Evolutionary conservation across 768 basidiomycete species (phyloP).

Genomic region (Psilocybe tampanensis): DNA sequence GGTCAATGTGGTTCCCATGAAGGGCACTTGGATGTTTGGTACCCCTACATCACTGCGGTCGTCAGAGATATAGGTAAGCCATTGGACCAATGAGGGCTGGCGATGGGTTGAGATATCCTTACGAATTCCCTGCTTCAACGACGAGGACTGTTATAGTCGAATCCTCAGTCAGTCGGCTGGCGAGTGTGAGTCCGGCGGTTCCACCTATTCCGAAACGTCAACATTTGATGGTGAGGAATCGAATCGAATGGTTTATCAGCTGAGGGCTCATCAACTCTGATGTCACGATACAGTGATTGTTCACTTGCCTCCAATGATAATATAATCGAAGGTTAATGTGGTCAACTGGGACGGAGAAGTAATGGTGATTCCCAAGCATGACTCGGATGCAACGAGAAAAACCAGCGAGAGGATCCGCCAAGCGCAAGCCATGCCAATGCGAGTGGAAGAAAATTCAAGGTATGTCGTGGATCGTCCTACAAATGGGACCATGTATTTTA

Average conservation of each 20-base stretch:
- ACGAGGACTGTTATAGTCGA: constrained; percentile 37
- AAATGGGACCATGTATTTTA: too few relatives aligned
- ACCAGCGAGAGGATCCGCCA: too few relatives aligned
- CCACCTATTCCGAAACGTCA: constrained; percentile 35
- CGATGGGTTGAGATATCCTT: neutral
- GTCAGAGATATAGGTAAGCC: too few relatives aligned
- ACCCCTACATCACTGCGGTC: neutral
- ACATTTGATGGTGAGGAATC: neutral
- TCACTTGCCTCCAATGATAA: constrained; percentile 15
- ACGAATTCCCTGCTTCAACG: constrained; percentile 39
- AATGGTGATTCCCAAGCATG: neutral
- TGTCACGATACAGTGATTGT: neutral
- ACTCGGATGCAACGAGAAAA: too few relatives aligned
- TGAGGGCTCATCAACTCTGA: neutral
- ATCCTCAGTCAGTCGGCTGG: constrained; percentile 44
- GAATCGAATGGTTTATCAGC: neutral
- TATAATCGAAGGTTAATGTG: constrained; percentile 8
- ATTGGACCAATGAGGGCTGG: too few relatives aligned
- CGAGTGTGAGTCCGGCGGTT: constrained; percentile 47
- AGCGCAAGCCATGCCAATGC: too few relatives aligned
- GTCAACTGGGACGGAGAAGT: neutral
- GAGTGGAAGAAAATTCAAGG: too few relatives aligned
- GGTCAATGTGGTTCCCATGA: constrained; percentile 11
- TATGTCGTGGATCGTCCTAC: too few relatives aligned
- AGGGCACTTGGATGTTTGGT: constrained; percentile 14